Conservation (phyloP, 2,329 filamentous ascomycete genomes). For the Shiraia sp. region DNA sequence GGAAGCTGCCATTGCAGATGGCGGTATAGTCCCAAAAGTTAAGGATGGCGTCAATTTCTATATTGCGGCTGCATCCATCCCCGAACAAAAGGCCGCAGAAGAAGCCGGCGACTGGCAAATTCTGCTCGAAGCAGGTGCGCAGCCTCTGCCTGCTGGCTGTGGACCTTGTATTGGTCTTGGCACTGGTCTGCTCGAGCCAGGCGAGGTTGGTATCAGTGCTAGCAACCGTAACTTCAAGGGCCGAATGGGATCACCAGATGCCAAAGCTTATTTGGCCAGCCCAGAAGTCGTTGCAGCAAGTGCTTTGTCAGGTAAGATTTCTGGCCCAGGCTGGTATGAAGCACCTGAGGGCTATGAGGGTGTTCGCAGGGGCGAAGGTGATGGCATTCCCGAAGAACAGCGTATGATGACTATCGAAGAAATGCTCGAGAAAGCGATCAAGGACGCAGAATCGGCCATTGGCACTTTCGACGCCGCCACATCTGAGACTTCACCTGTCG, state of each 20-base stretch:
- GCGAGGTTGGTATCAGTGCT: slow-evolving; percentile 84
- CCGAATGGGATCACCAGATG: slow-evolving; percentile 79
- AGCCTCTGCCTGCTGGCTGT: slow-evolving; percentile 72
- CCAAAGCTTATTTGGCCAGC: slow-evolving; percentile 83
- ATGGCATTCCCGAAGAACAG: slow-evolving; percentile 65
- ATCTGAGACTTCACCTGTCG: slow-evolving; percentile 34
- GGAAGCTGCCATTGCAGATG: slow-evolving; percentile 66
- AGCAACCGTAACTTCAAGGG: slow-evolving; percentile 91
- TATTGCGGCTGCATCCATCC: slow-evolving; percentile 80
- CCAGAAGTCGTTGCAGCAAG: slow-evolving; percentile 93
- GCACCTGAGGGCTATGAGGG: slow-evolving; percentile 69
- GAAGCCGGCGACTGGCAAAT: slow-evolving; percentile 83
- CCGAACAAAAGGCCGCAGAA: slow-evolving; percentile 78
- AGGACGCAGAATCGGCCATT: slow-evolving; percentile 68
- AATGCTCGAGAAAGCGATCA: slow-evolving; percentile 71
- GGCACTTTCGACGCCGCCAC: slow-evolving; percentile 47
- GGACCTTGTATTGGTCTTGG: slow-evolving; percentile 87
- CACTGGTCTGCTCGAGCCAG: slow-evolving; percentile 75
- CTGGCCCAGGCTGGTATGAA: slow-evolving; percentile 78
- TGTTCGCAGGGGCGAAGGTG: slow-evolving; percentile 72
- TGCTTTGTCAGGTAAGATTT: slow-evolving; percentile 72
- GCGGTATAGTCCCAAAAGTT: slow-evolving; percentile 69
- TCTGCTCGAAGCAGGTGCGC: slow-evolving; percentile 78
- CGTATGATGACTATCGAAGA: slow-evolving; percentile 69
- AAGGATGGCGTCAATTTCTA: slow-evolving; percentile 81